These are phyloP conservation scores for Metschnikowia arizonensis DNA, from an alignment of 805 yeast species.

Conservation along the genomic window DNA sequence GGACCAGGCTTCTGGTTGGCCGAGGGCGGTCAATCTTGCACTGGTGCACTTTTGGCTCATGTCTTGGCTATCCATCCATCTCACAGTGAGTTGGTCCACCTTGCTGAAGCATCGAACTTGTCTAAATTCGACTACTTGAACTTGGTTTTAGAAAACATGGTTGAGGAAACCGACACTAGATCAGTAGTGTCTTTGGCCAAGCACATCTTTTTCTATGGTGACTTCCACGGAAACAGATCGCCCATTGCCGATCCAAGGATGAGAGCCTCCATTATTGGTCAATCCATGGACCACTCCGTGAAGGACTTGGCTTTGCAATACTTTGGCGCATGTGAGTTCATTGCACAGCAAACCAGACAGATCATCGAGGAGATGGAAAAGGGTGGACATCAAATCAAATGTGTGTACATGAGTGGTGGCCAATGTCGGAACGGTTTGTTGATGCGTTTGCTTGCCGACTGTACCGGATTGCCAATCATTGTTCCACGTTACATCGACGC, in stretches of 20 bases:
- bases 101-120: constrained; percentile 63
- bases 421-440: constrained; percentile 90
- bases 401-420: constrained; percentile 91
- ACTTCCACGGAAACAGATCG: constrained; percentile 92
- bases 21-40: constrained; percentile 98
- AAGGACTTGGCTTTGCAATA: constrained; percentile 83
- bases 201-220: constrained; percentile 90
- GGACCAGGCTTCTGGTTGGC: constrained; percentile 92
- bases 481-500: constrained; percentile 95
- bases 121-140: constrained; percentile 84
- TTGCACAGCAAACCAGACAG: constrained; percentile 96
- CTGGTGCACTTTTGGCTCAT: constrained; percentile 90
- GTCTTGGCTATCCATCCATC: constrained; percentile 90
- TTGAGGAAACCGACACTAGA: constrained; percentile 51
- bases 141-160: constrained; percentile 64
- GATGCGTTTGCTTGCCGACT: constrained; percentile 86
- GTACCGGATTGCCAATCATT: constrained; percentile 86
- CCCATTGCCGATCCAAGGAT: constrained; percentile 95
- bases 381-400: constrained; percentile 70
- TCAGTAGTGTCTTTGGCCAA: constrained; percentile 79
- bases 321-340: constrained; percentile 93
- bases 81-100: constrained; percentile 59
- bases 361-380: constrained; percentile 80
- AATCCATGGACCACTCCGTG: constrained; percentile 82
- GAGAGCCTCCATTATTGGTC: constrained; percentile 91